Evolutionary conservation across 2,329 filamentous ascomycete species (phyloP), one percentile per base, ranked within the genome.

Genomic region (Ophiostoma australiae): DNA sequence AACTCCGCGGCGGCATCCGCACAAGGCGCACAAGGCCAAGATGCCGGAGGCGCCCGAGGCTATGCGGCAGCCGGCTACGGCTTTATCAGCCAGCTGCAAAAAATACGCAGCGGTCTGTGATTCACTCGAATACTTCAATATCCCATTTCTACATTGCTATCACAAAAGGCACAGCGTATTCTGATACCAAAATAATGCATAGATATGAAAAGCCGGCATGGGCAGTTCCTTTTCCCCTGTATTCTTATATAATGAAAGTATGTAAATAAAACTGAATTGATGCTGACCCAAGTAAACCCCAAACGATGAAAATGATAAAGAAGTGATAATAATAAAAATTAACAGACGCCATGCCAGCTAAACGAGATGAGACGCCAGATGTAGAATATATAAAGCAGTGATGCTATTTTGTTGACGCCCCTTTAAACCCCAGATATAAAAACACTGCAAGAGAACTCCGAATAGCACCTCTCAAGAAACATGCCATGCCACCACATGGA

Each of bases 81-180:
- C 5, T 79, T 89, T 70, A 88, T 89, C 74, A 89, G 84, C 78
- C 87, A 89, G 77, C 78, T 89, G 72, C 86, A 89, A 78, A 87
- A 87, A 78, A 81, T 89, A 72, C 82, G 87, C 69, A 83, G 82
- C 58, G 86, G 86, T 1, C 75, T 87, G 70, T 85, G 76, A 79
- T 48, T 44, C 1, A 31, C 35, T n/a, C 23, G 10, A 11, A 27
- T 33, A 3, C 13, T 11, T 8, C 55, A 35, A 39, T 41, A 15
- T 41, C 39, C 13, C 27, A 4, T 58, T 13, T 58, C 6, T 58
- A 15, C 13, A 58, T 15, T 13, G 2, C 23, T 13, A 23, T 23
- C 8, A 27, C 17, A 23, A 20, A 48, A 48, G 7, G 52, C 11
- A 58, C n/a, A 58, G 52, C 52, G n/a, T 58, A 17, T 48, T 17